Conservation (phyloP, 2,329 filamentous ascomycete genomes). For the Aspergillus fumigatus region DNA sequence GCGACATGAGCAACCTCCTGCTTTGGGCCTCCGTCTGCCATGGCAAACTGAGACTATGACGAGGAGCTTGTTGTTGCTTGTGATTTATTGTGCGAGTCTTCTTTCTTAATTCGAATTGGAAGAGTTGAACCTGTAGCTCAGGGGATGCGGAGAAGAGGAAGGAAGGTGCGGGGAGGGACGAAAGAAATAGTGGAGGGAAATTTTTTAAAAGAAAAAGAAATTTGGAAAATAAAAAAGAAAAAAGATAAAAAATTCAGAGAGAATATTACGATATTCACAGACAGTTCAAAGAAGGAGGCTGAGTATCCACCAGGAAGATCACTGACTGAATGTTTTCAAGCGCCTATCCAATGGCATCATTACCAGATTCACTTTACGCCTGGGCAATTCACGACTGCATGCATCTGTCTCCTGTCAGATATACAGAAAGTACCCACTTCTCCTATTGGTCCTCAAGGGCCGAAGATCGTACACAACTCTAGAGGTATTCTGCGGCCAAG, state of each 20-base stretch:
- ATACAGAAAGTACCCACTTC: neutral
- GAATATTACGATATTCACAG: neutral
- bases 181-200: neutral
- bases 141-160: neutral
- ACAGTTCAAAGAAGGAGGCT: neutral
- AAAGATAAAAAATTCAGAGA: neutral
- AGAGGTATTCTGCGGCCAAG: neutral
- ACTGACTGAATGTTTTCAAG: neutral
- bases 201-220: too few relatives aligned
- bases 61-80: neutral
- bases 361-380: neutral
- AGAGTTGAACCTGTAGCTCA: neutral
- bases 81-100: neutral
- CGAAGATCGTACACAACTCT: neutral
- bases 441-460: neutral
- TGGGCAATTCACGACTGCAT: neutral
- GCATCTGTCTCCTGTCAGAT: neutral
- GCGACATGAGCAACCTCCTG: conserved; percentile 6
- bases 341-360: neutral
- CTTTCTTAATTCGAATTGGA: neutral
- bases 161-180: conserved; percentile 5
- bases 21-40: conserved; percentile 6
- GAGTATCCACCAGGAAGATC: neutral
- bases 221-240: neutral
- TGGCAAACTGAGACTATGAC: conserved; percentile 6